These are phyloP conservation scores for Ganoderma multipileum DNA, from an alignment of 1,284 basidiomycete species.

Conservation along the genomic window DNA sequence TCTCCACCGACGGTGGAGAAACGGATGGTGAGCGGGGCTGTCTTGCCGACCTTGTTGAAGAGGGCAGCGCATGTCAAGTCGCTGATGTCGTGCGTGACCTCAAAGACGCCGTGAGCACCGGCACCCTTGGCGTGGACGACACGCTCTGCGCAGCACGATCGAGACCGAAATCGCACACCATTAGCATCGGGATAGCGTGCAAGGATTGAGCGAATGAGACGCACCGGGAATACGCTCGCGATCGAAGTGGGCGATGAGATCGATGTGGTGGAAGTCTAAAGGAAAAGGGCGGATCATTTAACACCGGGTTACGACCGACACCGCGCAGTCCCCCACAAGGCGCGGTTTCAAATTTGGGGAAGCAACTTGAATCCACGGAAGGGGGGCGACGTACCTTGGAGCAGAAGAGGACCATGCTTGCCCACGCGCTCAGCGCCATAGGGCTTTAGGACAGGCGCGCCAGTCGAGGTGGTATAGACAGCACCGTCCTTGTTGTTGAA, in stretches of 20 bases:
- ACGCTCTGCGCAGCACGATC: slow-evolving; percentile 42
- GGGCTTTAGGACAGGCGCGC: slow-evolving; percentile 75
- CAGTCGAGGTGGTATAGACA: slow-evolving; percentile 86
- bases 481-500: slow-evolving; percentile 61
- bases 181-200: neutral
- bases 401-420: slow-evolving; percentile 78
- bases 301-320: slow-evolving; percentile 17
- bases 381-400: slow-evolving; percentile 68
- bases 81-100: slow-evolving; percentile 83
- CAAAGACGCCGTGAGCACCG: slow-evolving; percentile 93
- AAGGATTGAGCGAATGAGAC: slow-evolving; percentile 16
- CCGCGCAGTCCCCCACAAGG: neutral
- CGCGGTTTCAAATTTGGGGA: neutral
- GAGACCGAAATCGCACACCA: neutral
- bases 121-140: slow-evolving; percentile 84
- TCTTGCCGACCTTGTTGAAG: slow-evolving; percentile 76
- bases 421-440: slow-evolving; percentile 84
- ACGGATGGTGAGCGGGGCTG: slow-evolving; percentile 75
- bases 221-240: slow-evolving; percentile 89
- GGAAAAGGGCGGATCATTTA: slow-evolving; percentile 13
- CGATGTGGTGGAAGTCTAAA: slow-evolving; percentile 87
- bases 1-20: slow-evolving; percentile 93
- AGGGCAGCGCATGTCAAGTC: slow-evolving; percentile 81
- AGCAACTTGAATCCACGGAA: neutral
- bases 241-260: slow-evolving; percentile 90